Evolutionary conservation across 306 rosid species (phyloP).

Genomic region (Trifolium fragiferum): DNA sequence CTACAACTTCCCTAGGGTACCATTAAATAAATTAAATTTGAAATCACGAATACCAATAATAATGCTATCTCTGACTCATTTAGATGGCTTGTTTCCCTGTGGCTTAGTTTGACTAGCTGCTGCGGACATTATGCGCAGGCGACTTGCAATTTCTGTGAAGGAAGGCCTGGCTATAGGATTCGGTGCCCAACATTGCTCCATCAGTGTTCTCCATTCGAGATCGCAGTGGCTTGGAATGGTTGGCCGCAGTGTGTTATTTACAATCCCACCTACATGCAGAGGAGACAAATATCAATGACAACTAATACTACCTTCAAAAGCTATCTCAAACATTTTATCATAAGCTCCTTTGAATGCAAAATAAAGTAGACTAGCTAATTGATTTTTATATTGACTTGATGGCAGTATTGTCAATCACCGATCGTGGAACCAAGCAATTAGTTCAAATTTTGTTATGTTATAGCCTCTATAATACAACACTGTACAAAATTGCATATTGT

Average conservation of each 20-base stretch:
- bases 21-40: slow-evolving; percentile 32
- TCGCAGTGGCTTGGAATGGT: slow-evolving; percentile 68
- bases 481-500: too few relatives aligned
- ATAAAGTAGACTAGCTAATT: not conserved
- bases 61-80: slow-evolving; percentile 37
- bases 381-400: not conserved
- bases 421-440: too few relatives aligned
- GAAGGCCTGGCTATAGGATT: slow-evolving; percentile 80
- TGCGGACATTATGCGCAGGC: slow-evolving; percentile 76
- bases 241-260: slow-evolving; percentile 82
- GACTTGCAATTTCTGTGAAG: slow-evolving; percentile 79
- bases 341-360: not conserved
- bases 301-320: slow-evolving; percentile 15
- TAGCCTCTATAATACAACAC: too few relatives aligned
- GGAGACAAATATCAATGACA: slow-evolving; percentile 19
- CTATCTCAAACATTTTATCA: not conserved
- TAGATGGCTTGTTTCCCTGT: slow-evolving; percentile 47
- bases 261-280: slow-evolving; percentile 77
- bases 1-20: slow-evolving; percentile 21
- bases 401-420: too few relatives aligned
- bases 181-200: slow-evolving; percentile 95
- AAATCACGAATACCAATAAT: slow-evolving; percentile 13
- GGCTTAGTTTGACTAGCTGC: slow-evolving; percentile 65
- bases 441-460: too few relatives aligned
- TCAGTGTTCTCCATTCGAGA: slow-evolving; percentile 76